These are phyloP conservation scores for Aspergillus floridensis DNA, from an alignment of 2,329 filamentous ascomycete genomes.

Conservation along the genomic window DNA sequence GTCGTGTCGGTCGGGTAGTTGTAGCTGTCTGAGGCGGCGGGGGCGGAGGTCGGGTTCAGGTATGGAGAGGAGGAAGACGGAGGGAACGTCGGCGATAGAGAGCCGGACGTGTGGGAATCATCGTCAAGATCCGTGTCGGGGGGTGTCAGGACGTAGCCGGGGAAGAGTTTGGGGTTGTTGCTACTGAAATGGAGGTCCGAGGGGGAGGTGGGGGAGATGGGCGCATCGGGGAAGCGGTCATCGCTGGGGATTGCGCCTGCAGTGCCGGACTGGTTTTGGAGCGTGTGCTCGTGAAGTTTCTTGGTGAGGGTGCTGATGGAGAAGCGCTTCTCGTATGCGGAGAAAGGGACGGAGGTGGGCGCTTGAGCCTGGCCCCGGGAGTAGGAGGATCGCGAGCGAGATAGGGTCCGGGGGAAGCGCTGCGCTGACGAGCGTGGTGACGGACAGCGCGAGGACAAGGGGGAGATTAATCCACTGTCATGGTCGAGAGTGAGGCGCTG, in stretches of 20 bases:
- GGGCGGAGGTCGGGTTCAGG: slow-evolving; percentile 31
- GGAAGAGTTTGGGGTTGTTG: slow-evolving; percentile 9
- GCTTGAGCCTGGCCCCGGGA: slow-evolving; percentile 36
- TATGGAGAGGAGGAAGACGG: slow-evolving; percentile 25
- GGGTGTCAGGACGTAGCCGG: slow-evolving; percentile 35
- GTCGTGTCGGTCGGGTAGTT: not conserved
- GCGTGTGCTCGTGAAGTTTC: slow-evolving; percentile 42
- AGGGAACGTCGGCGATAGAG: slow-evolving; percentile 55
- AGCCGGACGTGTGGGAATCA: slow-evolving; percentile 59
- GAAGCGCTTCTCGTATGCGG: slow-evolving; percentile 40
- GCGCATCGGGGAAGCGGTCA: slow-evolving; percentile 10
- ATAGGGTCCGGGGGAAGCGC: slow-evolving; percentile 29
- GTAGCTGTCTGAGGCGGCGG: slow-evolving; percentile 12
- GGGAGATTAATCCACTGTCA: slow-evolving; percentile 40
- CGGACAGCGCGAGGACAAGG: slow-evolving; percentile 43
- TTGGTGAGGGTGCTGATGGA: slow-evolving; percentile 42
- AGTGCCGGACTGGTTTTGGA: slow-evolving; percentile 26
- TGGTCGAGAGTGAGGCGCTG: slow-evolving; percentile 36
- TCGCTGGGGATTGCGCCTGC: slow-evolving; percentile 8
- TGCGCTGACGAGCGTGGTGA: slow-evolving; percentile 36
- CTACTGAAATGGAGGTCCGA: slow-evolving; percentile 8
- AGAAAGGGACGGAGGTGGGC: slow-evolving; percentile 45
- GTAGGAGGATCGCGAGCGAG: slow-evolving; percentile 34
- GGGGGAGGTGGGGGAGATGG: slow-evolving; percentile 20
- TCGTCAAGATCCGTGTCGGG: slow-evolving; percentile 41